Base-by-base conservation (phyloP, 768 basidiomycete genomes). In the Lactifluus volemus region DNA sequence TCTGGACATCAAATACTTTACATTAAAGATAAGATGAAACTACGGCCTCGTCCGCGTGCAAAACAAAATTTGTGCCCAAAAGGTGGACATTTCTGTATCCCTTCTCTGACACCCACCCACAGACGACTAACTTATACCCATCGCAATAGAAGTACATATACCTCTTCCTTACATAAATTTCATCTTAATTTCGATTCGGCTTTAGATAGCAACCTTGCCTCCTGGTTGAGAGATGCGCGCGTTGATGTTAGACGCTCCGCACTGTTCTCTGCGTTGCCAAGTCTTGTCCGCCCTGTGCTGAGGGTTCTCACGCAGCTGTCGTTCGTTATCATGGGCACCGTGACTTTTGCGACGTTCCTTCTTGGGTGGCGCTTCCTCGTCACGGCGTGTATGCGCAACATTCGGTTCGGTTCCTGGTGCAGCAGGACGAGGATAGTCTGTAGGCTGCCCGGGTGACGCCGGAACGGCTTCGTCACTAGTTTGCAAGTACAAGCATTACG, bases 201-300 rank as follows among this genome's bases (percentile, higher is more conserved):
- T 65, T 76, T 67, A 77, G 42, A 68, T 68, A 55, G 78, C 61
- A 15, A 53, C 68, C 63, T 74, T 83, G 32, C 81, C 81, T 51
- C 75, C 78, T 47, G 84, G 84, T 67, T 86, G 84, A 4, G 75
- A 77, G 60, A 86, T 85, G 58, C 84, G 74, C 32, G 78, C 81
- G 1, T 68, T 59, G 51, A 80, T 78, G 61, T 34, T 65, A 39
- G 53, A 19, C 4, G 36, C 21, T 36, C 55, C 49, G 5, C 30
- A 21, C 15, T 39, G 50, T 21, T 64, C 65, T 56, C 49, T 57
- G 44, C 49, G 53, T 54, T 65, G 63, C 59, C 63, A 55, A 55
- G 61, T 65, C 38, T 52, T 57, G 2, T 66, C 65, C 15, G 38
- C 65, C 42, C 51, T 65, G 57, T 57, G 65, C 39, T 55, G 56